Percentiles rank a stretch among this genome's conserved stretches.
phyloP scores from a whole-genome alignment of 169 alveolate species.

The Plasmodium falciparum region DNA sequence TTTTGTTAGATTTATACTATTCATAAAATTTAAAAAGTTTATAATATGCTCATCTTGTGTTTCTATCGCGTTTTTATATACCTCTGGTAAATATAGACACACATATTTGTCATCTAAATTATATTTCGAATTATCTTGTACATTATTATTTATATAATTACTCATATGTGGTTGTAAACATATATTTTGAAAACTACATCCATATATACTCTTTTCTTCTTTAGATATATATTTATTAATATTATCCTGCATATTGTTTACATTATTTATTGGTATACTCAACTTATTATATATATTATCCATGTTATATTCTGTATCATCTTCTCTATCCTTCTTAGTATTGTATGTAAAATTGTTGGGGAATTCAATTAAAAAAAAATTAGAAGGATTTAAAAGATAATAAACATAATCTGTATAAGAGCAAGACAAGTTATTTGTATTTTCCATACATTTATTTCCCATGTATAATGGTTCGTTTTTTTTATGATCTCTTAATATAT shows the following conservation, averaged over 20 bases:
- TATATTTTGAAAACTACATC: neutral
- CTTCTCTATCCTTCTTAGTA: neutral
- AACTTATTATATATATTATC: neutral
- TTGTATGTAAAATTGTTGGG: neutral
- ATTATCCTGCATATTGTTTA: neutral
- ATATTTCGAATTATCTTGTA: too few species aligned
- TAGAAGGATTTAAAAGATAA: slow-evolving; percentile 47
- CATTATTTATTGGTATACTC: neutral
- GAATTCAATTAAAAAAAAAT: slow-evolving; percentile 45
- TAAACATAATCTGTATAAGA: slow-evolving; percentile 54
- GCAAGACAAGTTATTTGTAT: slow-evolving; percentile 7
- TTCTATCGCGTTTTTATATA: slow-evolving; percentile 64
- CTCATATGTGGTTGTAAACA: neutral
- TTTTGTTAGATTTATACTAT: slow-evolving; percentile 28
- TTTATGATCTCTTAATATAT: neutral
- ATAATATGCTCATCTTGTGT: slow-evolving; percentile 28
- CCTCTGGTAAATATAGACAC: slow-evolving; percentile 66
- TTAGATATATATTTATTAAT: neutral
- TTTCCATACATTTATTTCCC: neutral
- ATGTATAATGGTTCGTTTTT: neutral
- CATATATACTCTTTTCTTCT: too few species aligned
- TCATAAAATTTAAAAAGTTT: slow-evolving; percentile 28
- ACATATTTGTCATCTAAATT: slow-evolving; percentile 14
- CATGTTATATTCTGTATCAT: neutral
- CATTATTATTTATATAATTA: slow-evolving; percentile 3